phyloP scores from a whole-genome alignment of 2,329 filamentous ascomycete genomes.

The Cladosporium cucumerinum region DNA sequence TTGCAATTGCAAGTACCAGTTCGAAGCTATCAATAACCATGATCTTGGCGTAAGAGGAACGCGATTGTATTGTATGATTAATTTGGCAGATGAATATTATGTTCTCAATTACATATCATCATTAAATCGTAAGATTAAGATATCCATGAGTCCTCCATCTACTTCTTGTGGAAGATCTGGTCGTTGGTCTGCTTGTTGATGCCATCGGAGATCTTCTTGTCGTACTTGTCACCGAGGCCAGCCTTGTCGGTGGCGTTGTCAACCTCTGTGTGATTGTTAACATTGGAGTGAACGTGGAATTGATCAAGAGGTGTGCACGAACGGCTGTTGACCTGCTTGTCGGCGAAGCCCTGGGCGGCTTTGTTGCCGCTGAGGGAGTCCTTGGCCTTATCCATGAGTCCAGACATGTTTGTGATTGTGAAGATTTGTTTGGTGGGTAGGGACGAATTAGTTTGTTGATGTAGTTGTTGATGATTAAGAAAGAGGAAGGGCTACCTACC shows the following conservation, averaged over 20 bases:
- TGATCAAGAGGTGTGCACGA: not conserved
- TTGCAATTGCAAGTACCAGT: not conserved
- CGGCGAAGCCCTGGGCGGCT: constrained; percentile 20
- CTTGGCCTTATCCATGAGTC: constrained; percentile 26
- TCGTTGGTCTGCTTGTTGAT: constrained; percentile 25
- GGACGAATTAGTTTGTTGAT: not conserved
- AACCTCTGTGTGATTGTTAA: constrained; percentile 15
- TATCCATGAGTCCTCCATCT: not conserved
- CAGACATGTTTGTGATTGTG: constrained; percentile 20
- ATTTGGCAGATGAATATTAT: not conserved
- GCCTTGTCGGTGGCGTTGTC: constrained; percentile 23
- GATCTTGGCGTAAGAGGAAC: not conserved
- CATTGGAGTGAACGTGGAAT: not conserved
- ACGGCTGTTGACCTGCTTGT: constrained; percentile 19
- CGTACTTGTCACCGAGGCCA: constrained; percentile 26
- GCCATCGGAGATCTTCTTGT: constrained; percentile 26
- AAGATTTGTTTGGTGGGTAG: not conserved
- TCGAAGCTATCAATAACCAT: not conserved
- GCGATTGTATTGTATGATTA: not conserved
- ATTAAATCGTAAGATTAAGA: not conserved
- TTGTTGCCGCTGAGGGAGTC: constrained; percentile 18
- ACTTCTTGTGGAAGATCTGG: constrained; percentile 9
- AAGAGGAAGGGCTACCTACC: not conserved
- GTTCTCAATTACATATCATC: not conserved
- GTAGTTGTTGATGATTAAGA: not conserved